These are phyloP conservation scores for Ochromonas danica DNA, from an alignment of 108 stramenopile species.

Conservation along the genomic window DNA sequence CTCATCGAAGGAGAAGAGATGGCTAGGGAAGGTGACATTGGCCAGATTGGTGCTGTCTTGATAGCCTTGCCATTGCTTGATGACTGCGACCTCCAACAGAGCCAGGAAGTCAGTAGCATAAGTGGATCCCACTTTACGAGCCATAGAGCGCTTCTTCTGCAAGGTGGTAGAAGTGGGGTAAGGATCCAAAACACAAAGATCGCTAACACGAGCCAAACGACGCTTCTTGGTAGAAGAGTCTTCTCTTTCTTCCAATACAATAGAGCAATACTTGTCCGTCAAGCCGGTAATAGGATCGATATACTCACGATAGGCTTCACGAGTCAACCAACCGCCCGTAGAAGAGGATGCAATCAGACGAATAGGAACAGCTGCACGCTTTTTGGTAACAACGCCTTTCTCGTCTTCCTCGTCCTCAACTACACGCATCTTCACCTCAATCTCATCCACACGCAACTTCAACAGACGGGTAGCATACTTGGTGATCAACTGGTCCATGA, in stretches of 20 bases:
- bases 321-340: constrained; percentile 87
- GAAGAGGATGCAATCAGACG: constrained; percentile 91
- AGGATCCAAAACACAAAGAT: constrained; percentile 77
- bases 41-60: constrained; percentile 60
- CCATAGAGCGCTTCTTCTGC: constrained; percentile 89
- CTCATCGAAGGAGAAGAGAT: constrained; percentile 45
- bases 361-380: constrained; percentile 55
- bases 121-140: constrained; percentile 91
- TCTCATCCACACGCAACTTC: constrained; percentile 92
- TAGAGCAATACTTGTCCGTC: constrained; percentile 78
- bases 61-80: neutral
- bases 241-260: constrained; percentile 59
- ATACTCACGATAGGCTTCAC: constrained; percentile 80
- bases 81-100: constrained; percentile 77
- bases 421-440: constrained; percentile 85
- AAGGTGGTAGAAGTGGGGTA: constrained; percentile 80
- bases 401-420: neutral
- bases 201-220: neutral
- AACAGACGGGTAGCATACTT: constrained; percentile 78
- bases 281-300: constrained; percentile 88
- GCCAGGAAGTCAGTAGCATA: constrained; percentile 97
- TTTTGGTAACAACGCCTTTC: neutral
- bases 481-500: constrained; percentile 74
- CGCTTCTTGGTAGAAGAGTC: no score
- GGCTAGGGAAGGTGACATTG: constrained; percentile 43